phyloP scores from a whole-genome alignment of 257 asterid species.

The Solanum sejunctum region DNA sequence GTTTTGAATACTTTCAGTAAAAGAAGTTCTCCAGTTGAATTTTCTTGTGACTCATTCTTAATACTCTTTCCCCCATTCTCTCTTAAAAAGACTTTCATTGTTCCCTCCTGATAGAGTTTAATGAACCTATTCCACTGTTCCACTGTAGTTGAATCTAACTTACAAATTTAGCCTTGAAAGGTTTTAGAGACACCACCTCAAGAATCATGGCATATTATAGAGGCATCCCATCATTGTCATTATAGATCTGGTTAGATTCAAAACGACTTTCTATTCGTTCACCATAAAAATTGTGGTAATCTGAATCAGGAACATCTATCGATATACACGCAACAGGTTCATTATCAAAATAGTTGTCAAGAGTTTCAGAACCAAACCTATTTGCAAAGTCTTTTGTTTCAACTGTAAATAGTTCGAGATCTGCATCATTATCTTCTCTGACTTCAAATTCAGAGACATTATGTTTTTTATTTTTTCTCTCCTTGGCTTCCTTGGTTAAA shows the following conservation, averaged over 20 bases:
- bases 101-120: conserved; percentile 15
- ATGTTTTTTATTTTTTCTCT: neutral
- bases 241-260: conserved; percentile 46
- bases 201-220: conserved; percentile 50
- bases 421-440: conserved; percentile 9
- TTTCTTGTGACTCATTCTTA: too few relatives aligned
- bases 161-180: conserved; percentile 43
- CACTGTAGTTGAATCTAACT: conserved; percentile 35
- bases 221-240: conserved; percentile 69
- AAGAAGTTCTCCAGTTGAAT: too few relatives aligned
- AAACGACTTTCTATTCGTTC: conserved; percentile 33
- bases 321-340: conserved; percentile 14
- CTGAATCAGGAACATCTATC: conserved; percentile 32
- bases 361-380: neutral
- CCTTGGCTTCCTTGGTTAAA: conserved; percentile 10
- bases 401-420: conserved; percentile 8
- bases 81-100: too few relatives aligned
- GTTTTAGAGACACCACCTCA: conserved; percentile 39
- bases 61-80: too few relatives aligned
- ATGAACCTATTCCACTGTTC: conserved; percentile 16
- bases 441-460: conserved; percentile 1
- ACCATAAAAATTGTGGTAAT: conserved; percentile 46
- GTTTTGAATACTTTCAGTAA: too few relatives aligned
- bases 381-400: conserved; percentile 8
- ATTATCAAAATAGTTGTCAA: neutral